Conservation (phyloP, 202 grass and related monocot genomes). For the Setaria viridis region DNA sequence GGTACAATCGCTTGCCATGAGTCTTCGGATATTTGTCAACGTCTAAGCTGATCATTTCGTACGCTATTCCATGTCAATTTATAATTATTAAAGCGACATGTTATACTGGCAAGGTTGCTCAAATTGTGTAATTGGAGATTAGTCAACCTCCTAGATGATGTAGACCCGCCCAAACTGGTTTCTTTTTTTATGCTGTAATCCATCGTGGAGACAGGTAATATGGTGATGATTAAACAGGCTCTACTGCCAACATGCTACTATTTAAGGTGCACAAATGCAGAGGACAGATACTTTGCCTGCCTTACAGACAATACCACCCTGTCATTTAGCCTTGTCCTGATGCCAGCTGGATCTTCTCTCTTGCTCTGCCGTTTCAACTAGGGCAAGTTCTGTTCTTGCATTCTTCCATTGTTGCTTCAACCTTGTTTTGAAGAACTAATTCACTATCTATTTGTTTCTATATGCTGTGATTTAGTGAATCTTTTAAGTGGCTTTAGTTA, state of each 20-base stretch:
- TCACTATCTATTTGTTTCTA: background rate
- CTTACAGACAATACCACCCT: conserved; percentile 20
- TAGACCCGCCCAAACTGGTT: background rate
- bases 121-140: background rate
- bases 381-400: conserved; percentile 26
- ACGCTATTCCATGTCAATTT: conserved; percentile 25
- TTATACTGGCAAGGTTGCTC: background rate
- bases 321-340: conserved; percentile 20
- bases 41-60: conserved; percentile 10
- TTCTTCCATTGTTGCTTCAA: conserved; percentile 17
- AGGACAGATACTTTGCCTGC: conserved; percentile 16
- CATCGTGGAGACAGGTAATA: background rate
- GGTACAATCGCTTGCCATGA: background rate
- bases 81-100: conserved; percentile 14
- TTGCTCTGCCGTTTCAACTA: background rate
- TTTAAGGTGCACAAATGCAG: background rate
- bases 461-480: background rate
- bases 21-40: background rate
- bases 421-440: background rate
- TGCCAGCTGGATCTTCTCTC: conserved; percentile 12
- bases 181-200: background rate
- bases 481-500: background rate
- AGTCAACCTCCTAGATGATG: conserved; percentile 26
- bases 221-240: conserved; percentile 13
- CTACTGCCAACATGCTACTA: background rate